A percentile compares a stretch with the other conserved stretches of the same genome.
These are phyloP conservation scores for Penicillium atrosanguineum DNA, from an alignment of 495 filamentous ascomycete genomes.

Conservation along the genomic window DNA sequence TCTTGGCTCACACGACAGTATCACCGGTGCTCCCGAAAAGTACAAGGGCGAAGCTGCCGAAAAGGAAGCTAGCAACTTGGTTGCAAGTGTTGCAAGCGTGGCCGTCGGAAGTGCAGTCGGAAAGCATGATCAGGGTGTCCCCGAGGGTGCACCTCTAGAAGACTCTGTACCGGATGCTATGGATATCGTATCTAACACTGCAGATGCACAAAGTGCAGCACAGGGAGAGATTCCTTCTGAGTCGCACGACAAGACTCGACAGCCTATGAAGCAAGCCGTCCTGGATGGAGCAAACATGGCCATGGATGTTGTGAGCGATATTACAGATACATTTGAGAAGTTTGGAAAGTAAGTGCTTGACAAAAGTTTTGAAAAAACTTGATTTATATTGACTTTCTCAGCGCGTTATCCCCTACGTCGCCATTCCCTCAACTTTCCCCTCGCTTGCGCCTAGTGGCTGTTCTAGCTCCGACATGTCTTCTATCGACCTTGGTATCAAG, in stretches of 20 bases:
- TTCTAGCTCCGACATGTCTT: conserved; percentile 58
- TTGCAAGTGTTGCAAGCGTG: conserved; percentile 70
- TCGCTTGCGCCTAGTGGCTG: conserved; percentile 59
- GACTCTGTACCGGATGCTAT: conserved; percentile 62
- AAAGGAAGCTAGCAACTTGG: conserved; percentile 77
- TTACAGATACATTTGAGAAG: conserved; percentile 76
- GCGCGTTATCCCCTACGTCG: conserved; percentile 68
- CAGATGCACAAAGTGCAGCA: conserved; percentile 59
- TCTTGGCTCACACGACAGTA: conserved; percentile 70
- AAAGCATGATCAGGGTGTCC: conserved; percentile 60
- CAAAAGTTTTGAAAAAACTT: neutral
- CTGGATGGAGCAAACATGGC: conserved; percentile 70
- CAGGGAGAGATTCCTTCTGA: conserved; percentile 41
- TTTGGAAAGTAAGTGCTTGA: conserved; percentile 63
- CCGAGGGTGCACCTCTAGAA: conserved; percentile 39
- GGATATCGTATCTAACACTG: conserved; percentile 44
- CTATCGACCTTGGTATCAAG: conserved; percentile 60
- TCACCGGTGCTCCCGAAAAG: conserved; percentile 79
- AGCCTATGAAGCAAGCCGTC: conserved; percentile 73
- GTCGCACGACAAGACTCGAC: conserved; percentile 74
- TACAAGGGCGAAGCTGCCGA: conserved; percentile 85
- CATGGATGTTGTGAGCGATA: conserved; percentile 72
- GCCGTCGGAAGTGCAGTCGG: conserved; percentile 73
- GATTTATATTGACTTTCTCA: conserved; percentile 21
- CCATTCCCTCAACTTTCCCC: conserved; percentile 67